Conservation (phyloP, 179 eudicot species). For the Amaranthus tricolor region DNA sequence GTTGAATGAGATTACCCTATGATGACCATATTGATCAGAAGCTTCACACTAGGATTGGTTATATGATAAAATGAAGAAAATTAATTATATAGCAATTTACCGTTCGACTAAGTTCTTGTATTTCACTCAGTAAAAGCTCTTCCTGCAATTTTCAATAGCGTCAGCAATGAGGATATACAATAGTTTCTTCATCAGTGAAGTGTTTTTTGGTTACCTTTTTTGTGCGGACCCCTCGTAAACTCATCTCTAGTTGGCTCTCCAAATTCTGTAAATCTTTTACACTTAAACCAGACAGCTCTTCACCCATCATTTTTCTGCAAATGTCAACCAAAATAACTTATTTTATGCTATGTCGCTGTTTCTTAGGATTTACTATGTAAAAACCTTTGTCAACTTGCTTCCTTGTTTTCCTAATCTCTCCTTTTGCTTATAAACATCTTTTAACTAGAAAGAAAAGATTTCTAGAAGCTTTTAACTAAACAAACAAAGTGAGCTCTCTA, state of each 20-base stretch:
- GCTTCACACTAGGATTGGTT: neutral
- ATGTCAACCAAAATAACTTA: neutral
- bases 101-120: constrained; percentile 41
- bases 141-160: constrained; percentile 30
- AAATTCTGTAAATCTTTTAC: constrained; percentile 37
- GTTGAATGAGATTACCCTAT: constrained; percentile 33
- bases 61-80: constrained; percentile 1
- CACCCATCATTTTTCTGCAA: constrained; percentile 41
- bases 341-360: neutral
- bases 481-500: too few species aligned
- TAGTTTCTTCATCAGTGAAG: neutral
- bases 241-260: constrained; percentile 38
- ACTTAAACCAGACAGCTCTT: constrained; percentile 39
- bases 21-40: constrained; percentile 2
- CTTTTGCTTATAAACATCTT: neutral
- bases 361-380: neutral
- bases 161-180: neutral
- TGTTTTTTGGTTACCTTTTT: constrained; percentile 27
- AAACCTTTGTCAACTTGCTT: neutral
- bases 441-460: neutral
- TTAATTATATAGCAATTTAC: constrained; percentile 16
- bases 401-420: neutral
- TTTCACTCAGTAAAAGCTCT: constrained; percentile 37
- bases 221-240: constrained; percentile 35
- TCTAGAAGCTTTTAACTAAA: neutral